Evolutionary conservation across 352 stramenopile genomes (phyloP), one percentile per base, ranked within the genome.

Genomic region (Pythium sp.): DNA sequence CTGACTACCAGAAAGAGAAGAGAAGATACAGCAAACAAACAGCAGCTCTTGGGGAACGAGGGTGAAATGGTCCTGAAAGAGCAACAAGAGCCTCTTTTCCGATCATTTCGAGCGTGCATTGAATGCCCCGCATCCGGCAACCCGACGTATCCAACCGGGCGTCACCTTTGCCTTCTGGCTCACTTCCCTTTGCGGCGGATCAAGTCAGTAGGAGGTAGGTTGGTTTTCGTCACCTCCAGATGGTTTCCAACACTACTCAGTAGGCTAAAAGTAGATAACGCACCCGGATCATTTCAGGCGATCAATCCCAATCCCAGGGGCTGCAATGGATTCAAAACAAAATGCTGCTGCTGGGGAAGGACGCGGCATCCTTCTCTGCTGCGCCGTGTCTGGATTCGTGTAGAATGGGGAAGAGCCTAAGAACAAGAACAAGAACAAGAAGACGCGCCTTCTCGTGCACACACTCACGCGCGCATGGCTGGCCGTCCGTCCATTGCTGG

Each of bases 301-400:
- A 20, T 9, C 7, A 30, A 11, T 8, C 22, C 12, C 20, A 26
- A 34, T 51, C 57, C 26, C 57, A 62, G 11, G n/a, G 8, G 56
- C 34, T 51, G 5, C 30, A 22, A 22, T 32, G 9, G 34, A 28
- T 51, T 53, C 20, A 36, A 15, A 14, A 12, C 18, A 24, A 61
- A 62, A 43, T 43, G 36, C 36, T 9, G 20, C 34, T 22, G 15
- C 18, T 32, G 34, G 14, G n/a, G 30, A 43, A 62, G 34, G 56
- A 28, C 32, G 28, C 36, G 36, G 28, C 59, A 65, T 43, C 59
- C 41, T 38, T 56, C 38, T 57, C 59, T 36, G 28, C 24, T 4
- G 22, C 24, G 24, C 24, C 24, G 24, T 26, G 30, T 32, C 30
- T 15, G 12, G 14, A 43, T 43, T 43, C 12, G 15, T 1, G 4